Base-by-base conservation (phyloP, 306 rosid genomes). In the Cicer pinnatifidum region DNA sequence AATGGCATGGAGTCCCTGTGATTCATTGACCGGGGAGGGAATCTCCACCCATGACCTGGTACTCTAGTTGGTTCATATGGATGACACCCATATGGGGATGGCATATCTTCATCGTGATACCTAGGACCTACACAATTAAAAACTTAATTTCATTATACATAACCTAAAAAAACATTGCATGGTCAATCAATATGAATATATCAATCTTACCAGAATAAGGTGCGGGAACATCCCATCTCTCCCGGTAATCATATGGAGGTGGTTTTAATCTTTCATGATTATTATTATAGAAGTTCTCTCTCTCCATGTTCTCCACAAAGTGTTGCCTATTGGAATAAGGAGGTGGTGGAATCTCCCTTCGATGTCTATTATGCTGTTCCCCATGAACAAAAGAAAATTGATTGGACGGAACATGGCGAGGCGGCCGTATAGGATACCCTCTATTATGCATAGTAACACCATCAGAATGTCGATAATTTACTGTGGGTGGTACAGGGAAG, bases 201-300 rank as follows among this genome's bases (percentile, higher is more conserved):
- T 9, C 35, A 60, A 79, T 15, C 76, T 72, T 87, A 91, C 98
- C 97, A 8, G 90, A 64, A 67, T 80, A 85, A 75, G 88, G 88
- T 15, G 85, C 78, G 33, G 89, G 89, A 65, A 56, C 72, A 82
- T 92, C 84, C 97, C 98, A 93, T 85, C 81, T 69, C 50, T 88
- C 96, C 11, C 54, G 80, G 77, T 59, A 85, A 77, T 89, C 97
- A 82, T 82, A 86, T 5, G 88, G 85, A 66, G 86, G 85, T 5
- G 82, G 90, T 79, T 87, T 88, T 83, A 82, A 81, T 93, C 98
- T 93, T 73, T 93, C 97, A 35, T 89, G 94, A 78, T 89, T 90
- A 82, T 89, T 84, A 73, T 89, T 82, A 68, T 85, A 84, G 69
- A 72, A 89, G 86, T 81, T 84, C 48, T 93, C 97, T 50, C 96